These are phyloP conservation scores for Pichia thaimueangensis DNA, from an alignment of 805 yeast genomes.

Conservation along the genomic window DNA sequence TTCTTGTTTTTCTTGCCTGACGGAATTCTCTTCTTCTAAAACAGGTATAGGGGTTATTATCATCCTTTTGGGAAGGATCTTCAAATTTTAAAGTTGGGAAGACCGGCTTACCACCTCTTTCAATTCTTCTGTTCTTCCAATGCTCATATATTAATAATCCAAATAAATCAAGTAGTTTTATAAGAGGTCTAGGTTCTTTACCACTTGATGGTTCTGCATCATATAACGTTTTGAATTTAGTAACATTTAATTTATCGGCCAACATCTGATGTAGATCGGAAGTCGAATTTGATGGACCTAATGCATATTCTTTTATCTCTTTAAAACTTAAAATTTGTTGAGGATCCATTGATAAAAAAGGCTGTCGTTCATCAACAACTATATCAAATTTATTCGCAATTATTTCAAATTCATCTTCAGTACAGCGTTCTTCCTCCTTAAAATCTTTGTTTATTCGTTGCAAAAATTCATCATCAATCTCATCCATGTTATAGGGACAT, in stretches of 20 bases:
- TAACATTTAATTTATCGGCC: conserved; percentile 47
- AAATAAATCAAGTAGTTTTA: conserved; percentile 44
- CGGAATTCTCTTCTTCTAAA: conserved; percentile 93
- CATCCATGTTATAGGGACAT: conserved; percentile 84
- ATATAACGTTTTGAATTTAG: conserved; percentile 54
- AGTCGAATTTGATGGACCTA: conserved; percentile 31
- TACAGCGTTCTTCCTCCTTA: conserved; percentile 34
- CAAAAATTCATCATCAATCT: conserved; percentile 69
- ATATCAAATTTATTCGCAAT: conserved; percentile 69
- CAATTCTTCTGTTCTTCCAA: conserved; percentile 73
- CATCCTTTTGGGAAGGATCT: conserved; percentile 76
- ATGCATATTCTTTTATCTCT: conserved; percentile 54
- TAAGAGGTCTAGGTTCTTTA: conserved; percentile 38
- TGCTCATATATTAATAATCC: conserved; percentile 71
- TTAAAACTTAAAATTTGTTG: conserved; percentile 61
- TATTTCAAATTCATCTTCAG: conserved; percentile 83
- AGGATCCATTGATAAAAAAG: conserved; percentile 83
- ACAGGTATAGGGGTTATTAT: conserved; percentile 89
- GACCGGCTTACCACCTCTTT: conserved; percentile 60
- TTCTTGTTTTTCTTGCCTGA: conserved; percentile 91
- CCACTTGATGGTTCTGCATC: conserved; percentile 40
- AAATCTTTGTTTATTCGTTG: conserved; percentile 33
- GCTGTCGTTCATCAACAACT: conserved; percentile 74
- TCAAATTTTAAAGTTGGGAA: conserved; percentile 77
- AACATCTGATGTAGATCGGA: conserved; percentile 53